Evolutionary conservation across 1,284 basidiomycete genomes (phyloP), one percentile per base, ranked within the genome.

Genomic region (Papiliotrema laurentii): DNA sequence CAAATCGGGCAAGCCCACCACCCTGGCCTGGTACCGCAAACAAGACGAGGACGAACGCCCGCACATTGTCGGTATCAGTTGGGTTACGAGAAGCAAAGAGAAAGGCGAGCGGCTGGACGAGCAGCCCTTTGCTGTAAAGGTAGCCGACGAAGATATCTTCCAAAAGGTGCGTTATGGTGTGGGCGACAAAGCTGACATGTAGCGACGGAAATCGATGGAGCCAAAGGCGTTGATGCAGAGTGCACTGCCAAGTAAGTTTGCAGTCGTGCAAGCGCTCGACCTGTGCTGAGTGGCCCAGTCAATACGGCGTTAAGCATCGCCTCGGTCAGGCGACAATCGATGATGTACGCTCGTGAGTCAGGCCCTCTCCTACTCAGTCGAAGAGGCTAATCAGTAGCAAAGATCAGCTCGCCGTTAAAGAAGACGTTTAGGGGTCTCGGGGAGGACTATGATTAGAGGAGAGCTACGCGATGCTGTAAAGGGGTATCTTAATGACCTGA

Each of bases 81-180:
- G 91, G 91, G 87, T 94, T 2, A 87, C 90, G 1, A 82, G 86
- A 60, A 90, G 87, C 58, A 86, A 82, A 11, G 89, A 93, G 64
- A 79, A 83, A 50, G 78, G 82, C 21, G 71, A 73, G 35, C 79
- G 74, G 37, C 79, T 87, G 2, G 83, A 84, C 7, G 90, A 93
- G 64, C 71, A 74, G 2, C 77, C 75, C 28, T 89, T 83, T 67
- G 63, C 80, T 21, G 80, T 94, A 43, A 81, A 89, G 58, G 74
- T 89, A 2, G 82, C 82, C 22, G 75, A 79, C 37, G 78, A 83
- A 48, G 84, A 84, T 51, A 77, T 87, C 22, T 83, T 84, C 30
- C 80, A 80, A 58, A 87, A 86, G 79, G 87, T 86, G 42, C 35
- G 71, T 55, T 18, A 26, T 4, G 34, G 11, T 7, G 21, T 26